Evolutionary conservation across 768 basidiomycete genomes (phyloP), one percentile per base, ranked within the genome.

Genomic region (Boletus vinaceobasis): DNA sequence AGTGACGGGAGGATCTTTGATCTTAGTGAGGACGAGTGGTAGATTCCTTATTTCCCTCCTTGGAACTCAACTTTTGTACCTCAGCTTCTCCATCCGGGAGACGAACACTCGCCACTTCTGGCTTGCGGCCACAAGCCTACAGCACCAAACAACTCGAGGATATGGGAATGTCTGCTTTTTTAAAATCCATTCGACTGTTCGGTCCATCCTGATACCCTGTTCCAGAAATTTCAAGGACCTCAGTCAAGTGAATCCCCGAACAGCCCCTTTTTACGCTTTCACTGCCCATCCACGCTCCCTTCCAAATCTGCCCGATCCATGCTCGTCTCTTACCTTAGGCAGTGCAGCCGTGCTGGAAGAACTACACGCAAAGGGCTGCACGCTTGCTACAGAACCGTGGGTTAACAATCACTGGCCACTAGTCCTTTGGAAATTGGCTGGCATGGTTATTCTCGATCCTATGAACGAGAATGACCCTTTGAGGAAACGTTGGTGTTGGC

Each of bases 341-440:
- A 72, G 84, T n/a, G 59, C 73, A 2, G 80, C 77, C 13, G 88
- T 84, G 1, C 71, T 87, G 17, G 67, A 78, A 26, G 75, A 83
- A 54, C 71, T 93, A 10, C 72, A 77, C 4, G 68, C 69, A 23
- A 73, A 66, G 9, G 90, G 88, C 0, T 94, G 92, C 58, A 67
- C 64, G 2, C 77, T 92, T 23, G 89, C 83, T 3, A 89, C 85
- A 8, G 75, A 83, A 58, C 71, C 76, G 23, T 99, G 97, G 97
- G 85, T 97, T 1, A 82, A 88, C 48, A 98, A 98, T 63, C 94
- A 97, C 62, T 99, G 93, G 90, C 70, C 74, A 10, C 72, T 94
- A 43, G 83, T 98, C 31, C 77, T 99, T 4, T 99, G 97, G 97
- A 99, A 99, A 73, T 72, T 97, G 21, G 92, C 93, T 4, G 88